Conservation (phyloP, 2,329 filamentous ascomycete species). For the Alternaria burnsii region DNA sequence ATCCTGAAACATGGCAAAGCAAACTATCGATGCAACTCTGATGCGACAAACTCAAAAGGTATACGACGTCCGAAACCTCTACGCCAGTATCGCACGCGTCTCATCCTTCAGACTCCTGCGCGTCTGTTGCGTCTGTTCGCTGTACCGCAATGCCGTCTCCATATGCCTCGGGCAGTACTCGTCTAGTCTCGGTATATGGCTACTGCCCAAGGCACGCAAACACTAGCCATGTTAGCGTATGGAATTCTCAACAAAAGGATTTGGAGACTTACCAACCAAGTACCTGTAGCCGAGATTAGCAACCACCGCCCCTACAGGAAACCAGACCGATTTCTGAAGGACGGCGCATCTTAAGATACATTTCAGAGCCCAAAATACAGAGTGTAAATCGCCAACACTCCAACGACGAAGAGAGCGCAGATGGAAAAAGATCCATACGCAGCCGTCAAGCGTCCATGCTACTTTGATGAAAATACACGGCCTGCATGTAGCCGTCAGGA, state of each 20-base stretch:
- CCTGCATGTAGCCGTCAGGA: conserved; percentile 12
- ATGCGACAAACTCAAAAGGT: conserved; percentile 5
- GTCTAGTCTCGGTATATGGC: neutral
- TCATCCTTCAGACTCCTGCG: conserved; percentile 14
- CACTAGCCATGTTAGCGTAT: conserved; percentile 24
- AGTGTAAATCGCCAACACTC: conserved; percentile 35
- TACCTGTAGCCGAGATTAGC: conserved; percentile 36
- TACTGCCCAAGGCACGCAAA: conserved; percentile 47
- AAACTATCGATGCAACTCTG: conserved; percentile 5
- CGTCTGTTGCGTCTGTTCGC: conserved; percentile 30
- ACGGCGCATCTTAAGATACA: conserved; percentile 26
- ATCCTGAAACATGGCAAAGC: conserved; percentile 12
- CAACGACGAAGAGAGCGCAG: conserved; percentile 32
- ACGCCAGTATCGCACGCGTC: conserved; percentile 7
- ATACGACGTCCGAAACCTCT: neutral
- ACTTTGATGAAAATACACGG: conserved; percentile 2
- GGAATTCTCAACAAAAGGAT: conserved; percentile 10
- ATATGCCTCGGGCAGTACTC: conserved; percentile 61
- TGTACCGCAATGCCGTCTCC: conserved; percentile 33
- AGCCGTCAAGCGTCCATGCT: neutral
- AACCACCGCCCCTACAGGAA: conserved; percentile 29
- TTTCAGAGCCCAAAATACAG: conserved; percentile 23
- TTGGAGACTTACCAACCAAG: conserved; percentile 28
- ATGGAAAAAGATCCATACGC: conserved; percentile 22
- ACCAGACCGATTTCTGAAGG: conserved; percentile 28